Evolutionary conservation across 2,329 filamentous ascomycete genomes (phyloP), one percentile per base, ranked within the genome.

Genomic region (Aphanoascus verrucosus): DNA sequence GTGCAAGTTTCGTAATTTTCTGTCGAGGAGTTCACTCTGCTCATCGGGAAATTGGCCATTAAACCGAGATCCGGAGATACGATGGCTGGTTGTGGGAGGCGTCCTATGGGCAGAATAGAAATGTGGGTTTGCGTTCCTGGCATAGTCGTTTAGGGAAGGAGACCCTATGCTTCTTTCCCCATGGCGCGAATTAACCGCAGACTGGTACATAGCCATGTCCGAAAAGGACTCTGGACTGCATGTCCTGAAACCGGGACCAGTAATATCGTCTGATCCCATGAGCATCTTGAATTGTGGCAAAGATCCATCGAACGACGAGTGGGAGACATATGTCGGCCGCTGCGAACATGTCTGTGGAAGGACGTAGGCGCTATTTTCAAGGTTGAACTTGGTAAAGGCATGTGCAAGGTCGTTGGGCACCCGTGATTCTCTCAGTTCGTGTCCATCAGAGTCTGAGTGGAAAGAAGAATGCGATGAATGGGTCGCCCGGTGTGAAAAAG

Each of bases 1-100:
- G 56, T 77, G 72, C 48, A 75, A 67, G 15, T 71, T 72, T 14
- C 72, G 69, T 17, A 79, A 62, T 56, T 75, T 76, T 54, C 73
- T 72, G 52, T 79, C 75, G 28, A 78, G 63, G 17, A 73, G 63
- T 1, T 67, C 70, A 23, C 65, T 37, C 72, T 69, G 54, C 65
- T 67, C 69, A 28, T 73, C 70, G 32, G 75, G 66, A 62, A 73
- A 62, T 58, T 71, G 72, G 3, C 64, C 60, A 2, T 2, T 54
- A 48, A 43, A 19, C 8, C 41, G 51, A 42, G 28, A 11, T 41
- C 11, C 1, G 37, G 43, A 14, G 51, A 53, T 12, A 34, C 34
- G 28, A 14, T 38, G 51, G 1, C 4, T 2, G 11, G 43, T 57
- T 14, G 63, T 56, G 11, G 62, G 65, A 2, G 74, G 71, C 20